Percentiles rank a stretch among this genome's conserved stretches.
phyloP scores from a whole-genome alignment of 108 stramenopile species.

The Mayamaea pseudoterrestris region DNA sequence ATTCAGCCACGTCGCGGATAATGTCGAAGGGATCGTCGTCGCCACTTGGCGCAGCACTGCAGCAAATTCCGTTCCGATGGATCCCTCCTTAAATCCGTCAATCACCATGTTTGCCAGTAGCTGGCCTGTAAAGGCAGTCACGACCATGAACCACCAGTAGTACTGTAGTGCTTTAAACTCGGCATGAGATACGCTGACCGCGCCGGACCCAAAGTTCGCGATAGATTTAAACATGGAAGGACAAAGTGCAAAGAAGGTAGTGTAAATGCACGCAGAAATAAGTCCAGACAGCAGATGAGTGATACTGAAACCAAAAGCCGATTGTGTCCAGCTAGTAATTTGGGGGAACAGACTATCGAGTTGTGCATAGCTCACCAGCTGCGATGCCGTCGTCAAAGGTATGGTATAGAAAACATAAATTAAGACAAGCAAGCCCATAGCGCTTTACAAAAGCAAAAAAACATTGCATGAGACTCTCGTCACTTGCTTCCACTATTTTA shows the following conservation, averaged over 20 bases:
- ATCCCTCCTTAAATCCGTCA: constrained; percentile 33
- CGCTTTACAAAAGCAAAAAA: constrained; percentile 10
- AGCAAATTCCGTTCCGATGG: constrained; percentile 24
- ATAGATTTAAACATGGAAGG: constrained; percentile 81
- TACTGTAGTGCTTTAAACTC: constrained; percentile 61
- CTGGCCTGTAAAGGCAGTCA: constrained; percentile 68
- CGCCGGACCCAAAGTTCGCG: constrained; percentile 72
- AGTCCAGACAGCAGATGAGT: constrained; percentile 52
- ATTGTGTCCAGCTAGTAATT: constrained; percentile 19
- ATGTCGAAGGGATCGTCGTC: constrained; percentile 36
- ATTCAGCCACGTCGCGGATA: constrained; percentile 72
- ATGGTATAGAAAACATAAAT: constrained; percentile 78
- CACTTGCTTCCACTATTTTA: too few species aligned
- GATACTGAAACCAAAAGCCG: constrained; percentile 13
- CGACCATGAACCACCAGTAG: constrained; percentile 81
- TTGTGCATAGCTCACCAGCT: constrained; percentile 27
- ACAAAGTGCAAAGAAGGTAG: constrained; percentile 64
- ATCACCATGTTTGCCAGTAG: constrained; percentile 45
- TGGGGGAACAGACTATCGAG: constrained; percentile 35
- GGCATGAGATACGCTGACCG: constrained; percentile 49
- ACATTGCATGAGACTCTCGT: neutral
- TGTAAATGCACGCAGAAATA: constrained; percentile 49
- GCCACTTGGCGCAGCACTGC: constrained; percentile 38
- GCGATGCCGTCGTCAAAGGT: constrained; percentile 33
- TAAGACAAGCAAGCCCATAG: constrained; percentile 25